Evolutionary conservation across 1,139 yeast genomes (phyloP).

Genomic region (Pneumocystis canis): DNA sequence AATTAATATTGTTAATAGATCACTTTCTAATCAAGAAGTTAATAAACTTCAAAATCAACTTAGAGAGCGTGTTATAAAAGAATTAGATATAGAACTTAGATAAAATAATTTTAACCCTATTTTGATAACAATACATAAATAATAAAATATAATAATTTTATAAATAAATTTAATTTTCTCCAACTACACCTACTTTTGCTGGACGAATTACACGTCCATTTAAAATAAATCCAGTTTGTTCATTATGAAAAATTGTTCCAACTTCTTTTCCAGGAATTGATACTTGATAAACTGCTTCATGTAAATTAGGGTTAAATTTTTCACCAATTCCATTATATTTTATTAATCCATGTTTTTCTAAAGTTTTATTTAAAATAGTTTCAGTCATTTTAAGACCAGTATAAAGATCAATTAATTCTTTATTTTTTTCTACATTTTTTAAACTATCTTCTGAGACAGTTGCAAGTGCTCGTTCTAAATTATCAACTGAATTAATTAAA

Average conservation of each 20-base stretch:
- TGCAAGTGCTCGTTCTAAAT: conserved; percentile 72
- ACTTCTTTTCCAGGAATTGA: conserved; percentile 84
- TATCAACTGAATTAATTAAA: conserved; percentile 76
- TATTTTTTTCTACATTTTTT: conserved; percentile 19
- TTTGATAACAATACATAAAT: not conserved
- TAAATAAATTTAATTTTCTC: conserved; percentile 24
- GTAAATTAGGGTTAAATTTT: conserved; percentile 76
- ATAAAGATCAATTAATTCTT: conserved; percentile 48
- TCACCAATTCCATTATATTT: conserved; percentile 78
- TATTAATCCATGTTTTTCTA: conserved; percentile 61
- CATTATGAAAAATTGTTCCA: conserved; percentile 86
- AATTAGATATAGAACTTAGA: conserved; percentile 49
- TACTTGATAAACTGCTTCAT: conserved; percentile 84
- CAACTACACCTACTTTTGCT: conserved; percentile 91
- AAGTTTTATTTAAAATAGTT: conserved; percentile 72
- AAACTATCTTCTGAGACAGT: conserved; percentile 49
- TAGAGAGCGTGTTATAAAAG: conserved; percentile 28
- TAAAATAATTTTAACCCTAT: conserved; percentile 18
- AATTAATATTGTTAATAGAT: conserved; percentile 29
- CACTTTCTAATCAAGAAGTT: conserved; percentile 67
- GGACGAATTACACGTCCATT: conserved; percentile 86
- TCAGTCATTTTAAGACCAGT: conserved; percentile 91
- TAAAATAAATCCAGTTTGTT: conserved; percentile 76
- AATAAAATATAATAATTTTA: conserved; percentile 1
- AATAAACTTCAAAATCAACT: conserved; percentile 55